Percentiles rank a stretch among this genome's conserved stretches.
These are phyloP conservation scores for Fusarium siculi DNA, from an alignment of 2,329 filamentous ascomycete genomes.

Conservation along the genomic window DNA sequence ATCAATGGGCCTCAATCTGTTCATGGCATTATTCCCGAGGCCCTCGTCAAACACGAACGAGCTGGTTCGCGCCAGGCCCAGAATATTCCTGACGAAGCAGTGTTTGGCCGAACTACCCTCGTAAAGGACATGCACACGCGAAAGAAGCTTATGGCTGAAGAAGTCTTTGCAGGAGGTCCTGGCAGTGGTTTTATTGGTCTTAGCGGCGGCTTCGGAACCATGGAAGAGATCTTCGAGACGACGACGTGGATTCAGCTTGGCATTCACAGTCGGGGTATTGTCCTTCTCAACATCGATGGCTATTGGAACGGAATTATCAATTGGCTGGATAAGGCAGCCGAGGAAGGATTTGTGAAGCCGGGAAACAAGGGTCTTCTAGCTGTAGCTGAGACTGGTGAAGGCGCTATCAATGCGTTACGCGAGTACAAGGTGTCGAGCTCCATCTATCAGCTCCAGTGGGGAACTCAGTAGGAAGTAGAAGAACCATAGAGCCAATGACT, in stretches of 20 bases:
- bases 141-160: conserved; percentile 91
- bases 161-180: conserved; percentile 85
- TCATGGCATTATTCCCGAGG: conserved; percentile 92
- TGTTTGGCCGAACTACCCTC: conserved; percentile 86
- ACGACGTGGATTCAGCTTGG: conserved; percentile 96
- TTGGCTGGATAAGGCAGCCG: conserved; percentile 82
- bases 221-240: conserved; percentile 94
- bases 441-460: conserved; percentile 86
- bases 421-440: conserved; percentile 81
- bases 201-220: conserved; percentile 89
- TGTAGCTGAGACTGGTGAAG: conserved; percentile 76
- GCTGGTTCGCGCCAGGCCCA: conserved; percentile 64
- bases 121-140: conserved; percentile 97
- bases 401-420: conserved; percentile 75
- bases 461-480: conserved; percentile 60
- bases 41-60: conserved; percentile 83
- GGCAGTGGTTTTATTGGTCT: conserved; percentile 92
- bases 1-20: conserved; percentile 84
- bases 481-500: accelerated
- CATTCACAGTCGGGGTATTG: conserved; percentile 83
- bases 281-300: conserved; percentile 86
- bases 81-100: conserved; percentile 68
- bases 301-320: conserved; percentile 89
- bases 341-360: conserved; percentile 78
- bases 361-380: conserved; percentile 80